Conservation (phyloP, 371 early-diverging fungal species). For the Smittium culicis region DNA sequence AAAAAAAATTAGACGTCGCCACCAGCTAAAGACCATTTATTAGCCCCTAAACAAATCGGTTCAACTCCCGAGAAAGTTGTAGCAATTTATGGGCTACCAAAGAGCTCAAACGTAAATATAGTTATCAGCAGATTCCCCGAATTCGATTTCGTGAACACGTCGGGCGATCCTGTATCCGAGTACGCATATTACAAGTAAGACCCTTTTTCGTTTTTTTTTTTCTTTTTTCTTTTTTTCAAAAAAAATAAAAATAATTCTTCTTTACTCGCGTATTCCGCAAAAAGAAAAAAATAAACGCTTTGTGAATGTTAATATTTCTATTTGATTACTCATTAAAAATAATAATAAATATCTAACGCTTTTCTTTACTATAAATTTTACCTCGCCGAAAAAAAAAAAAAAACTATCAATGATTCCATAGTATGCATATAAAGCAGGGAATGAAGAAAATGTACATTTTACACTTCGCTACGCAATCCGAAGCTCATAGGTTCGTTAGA, state of each 20-base stretch:
- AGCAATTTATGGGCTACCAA: constrained; percentile 3
- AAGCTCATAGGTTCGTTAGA: constrained; percentile 9
- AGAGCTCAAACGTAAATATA: neutral
- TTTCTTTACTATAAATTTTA: too few relatives aligned
- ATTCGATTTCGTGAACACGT: constrained; percentile 1
- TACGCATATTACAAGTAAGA: neutral
- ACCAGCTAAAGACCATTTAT: neutral
- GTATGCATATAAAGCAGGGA: neutral
- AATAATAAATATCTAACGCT: too few relatives aligned
- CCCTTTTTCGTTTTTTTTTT: too few relatives aligned
- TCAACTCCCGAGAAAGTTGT: neutral
- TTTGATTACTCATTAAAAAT: too few relatives aligned
- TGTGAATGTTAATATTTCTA: too few relatives aligned
- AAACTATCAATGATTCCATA: too few relatives aligned
- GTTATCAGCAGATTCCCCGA: neutral
- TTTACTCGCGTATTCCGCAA: neutral
- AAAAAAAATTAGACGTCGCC: neutral
- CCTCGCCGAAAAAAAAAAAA: too few relatives aligned
- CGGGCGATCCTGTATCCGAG: neutral
- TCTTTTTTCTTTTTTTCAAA: too few relatives aligned
- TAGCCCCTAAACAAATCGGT: neutral
- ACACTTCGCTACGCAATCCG: constrained; percentile 6
- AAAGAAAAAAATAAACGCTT: neutral
- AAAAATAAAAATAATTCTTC: neutral
- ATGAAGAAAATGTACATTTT: constrained; percentile 8